Evolutionary conservation across 805 yeast genomes (phyloP).

Genomic region (Candida sanyiensis): DNA sequence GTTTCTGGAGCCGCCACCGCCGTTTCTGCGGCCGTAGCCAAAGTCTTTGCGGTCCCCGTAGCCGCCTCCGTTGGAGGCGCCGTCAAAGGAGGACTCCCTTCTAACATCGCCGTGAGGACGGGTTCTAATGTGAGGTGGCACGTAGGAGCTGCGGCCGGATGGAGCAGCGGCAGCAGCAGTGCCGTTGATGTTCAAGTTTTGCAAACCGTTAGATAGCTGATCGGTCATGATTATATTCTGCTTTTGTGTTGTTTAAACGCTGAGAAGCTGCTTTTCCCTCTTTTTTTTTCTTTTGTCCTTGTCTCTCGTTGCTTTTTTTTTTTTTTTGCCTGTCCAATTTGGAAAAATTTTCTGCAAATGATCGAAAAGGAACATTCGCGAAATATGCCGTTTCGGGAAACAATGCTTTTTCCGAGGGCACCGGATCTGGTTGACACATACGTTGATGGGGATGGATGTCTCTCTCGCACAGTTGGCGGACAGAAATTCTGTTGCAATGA

Average conservation of each 20-base stretch:
- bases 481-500: no score
- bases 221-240: conserved; percentile 39
- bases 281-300: conserved; percentile 6
- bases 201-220: conserved; percentile 46
- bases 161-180: conserved; percentile 18
- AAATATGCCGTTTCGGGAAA: conserved; percentile 1
- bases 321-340: not conserved
- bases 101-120: conserved; percentile 24
- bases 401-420: no score
- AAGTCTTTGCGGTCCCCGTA: conserved; percentile 17
- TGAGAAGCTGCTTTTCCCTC: not conserved
- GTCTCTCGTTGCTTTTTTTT: conserved; percentile 3
- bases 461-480: no score
- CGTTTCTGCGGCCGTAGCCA: conserved; percentile 28
- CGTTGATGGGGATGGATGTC: no score
- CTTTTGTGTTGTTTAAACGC: not conserved
- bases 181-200: conserved; percentile 46
- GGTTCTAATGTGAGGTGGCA: conserved; percentile 49
- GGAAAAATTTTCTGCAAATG: not conserved
- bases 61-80: conserved; percentile 15
- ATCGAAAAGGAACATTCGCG: not conserved
- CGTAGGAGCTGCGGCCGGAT: conserved; percentile 37
- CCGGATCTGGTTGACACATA: no score
- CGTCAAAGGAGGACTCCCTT: conserved; percentile 8
- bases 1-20: conserved; percentile 28